Evolutionary conservation across 225 moss, liverwort and hornwort genomes (phyloP).

Genomic region (Neckera pumila): DNA sequence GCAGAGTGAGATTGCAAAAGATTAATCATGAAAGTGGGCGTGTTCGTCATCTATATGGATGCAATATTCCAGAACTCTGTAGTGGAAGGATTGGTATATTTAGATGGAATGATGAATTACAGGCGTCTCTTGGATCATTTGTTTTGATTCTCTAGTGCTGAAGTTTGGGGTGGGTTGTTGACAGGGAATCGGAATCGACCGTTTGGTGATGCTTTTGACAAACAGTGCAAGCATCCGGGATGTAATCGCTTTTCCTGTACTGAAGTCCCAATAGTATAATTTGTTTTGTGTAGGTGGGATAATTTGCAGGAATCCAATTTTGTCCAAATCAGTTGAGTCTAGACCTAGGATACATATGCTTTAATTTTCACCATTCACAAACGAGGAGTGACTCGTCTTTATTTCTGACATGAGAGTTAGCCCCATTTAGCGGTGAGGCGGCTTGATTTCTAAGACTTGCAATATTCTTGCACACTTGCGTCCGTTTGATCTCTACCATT

Average conservation of each 20-base stretch:
- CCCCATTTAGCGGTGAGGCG: neutral
- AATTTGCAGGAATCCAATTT: slow-evolving; percentile 1
- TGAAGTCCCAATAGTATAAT: slow-evolving; percentile 47
- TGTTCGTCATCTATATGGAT: neutral
- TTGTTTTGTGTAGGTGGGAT: neutral
- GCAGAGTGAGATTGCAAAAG: neutral
- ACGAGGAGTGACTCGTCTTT: neutral
- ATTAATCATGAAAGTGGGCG: neutral
- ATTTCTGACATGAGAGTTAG: neutral
- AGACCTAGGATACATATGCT: neutral
- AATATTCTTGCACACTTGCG: neutral
- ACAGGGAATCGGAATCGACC: slow-evolving; percentile 96
- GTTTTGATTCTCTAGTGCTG: neutral
- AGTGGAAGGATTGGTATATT: neutral
- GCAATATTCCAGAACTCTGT: neutral
- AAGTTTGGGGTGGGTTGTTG: neutral
- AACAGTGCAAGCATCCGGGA: slow-evolving; percentile 94
- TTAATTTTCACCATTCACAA: neutral
- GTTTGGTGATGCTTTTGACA: slow-evolving; percentile 90
- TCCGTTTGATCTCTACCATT: neutral
- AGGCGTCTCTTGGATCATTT: neutral
- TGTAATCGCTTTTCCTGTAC: slow-evolving; percentile 83
- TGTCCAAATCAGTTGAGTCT: neutral
- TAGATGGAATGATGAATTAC: neutral
- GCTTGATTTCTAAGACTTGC: neutral